A percentile compares a stretch with the other conserved stretches of the same genome.
These are phyloP conservation scores for Helianthus annuus DNA, from an alignment of 129 eudicot species.

Conservation along the genomic window HanXRQr2.0-SUNRISE NC_035440.2:5839223-5839722, in stretches of 20 bases:
- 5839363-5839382: conserved; percentile 81
- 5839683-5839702: no score
- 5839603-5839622: no score
- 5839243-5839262: background rate
- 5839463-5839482: background rate
- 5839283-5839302: conserved; percentile 77
- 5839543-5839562: background rate
- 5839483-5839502: conserved; percentile 12
- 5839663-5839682: no score
- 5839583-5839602: no score
- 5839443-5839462: background rate
- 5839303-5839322: conserved; percentile 98
- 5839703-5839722: no score
- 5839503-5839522: background rate
- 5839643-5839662: no score
- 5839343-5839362: conserved; percentile 97
- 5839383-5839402: conserved; percentile 2
- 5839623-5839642: no score
- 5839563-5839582: conserved; percentile 1
- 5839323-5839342: conserved; percentile 93
- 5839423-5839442: background rate
- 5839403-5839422: background rate
- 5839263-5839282: background rate
- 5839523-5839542: background rate
- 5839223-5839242: background rate